phyloP scores from a whole-genome alignment of 2,329 filamentous ascomycete species.

The Diaporthe eres region DNA sequence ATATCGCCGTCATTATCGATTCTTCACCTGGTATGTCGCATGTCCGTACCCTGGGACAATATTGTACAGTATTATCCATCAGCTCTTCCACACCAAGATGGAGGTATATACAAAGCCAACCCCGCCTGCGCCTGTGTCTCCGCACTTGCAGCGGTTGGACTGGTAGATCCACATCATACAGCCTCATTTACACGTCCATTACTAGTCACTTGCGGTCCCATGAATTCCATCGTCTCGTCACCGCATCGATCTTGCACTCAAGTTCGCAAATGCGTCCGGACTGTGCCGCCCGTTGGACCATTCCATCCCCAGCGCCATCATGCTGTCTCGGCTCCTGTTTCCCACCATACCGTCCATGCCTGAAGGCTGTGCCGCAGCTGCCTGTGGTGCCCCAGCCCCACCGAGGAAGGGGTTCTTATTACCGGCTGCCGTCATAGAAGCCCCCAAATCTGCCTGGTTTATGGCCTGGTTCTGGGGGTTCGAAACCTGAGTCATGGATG shows the following conservation, averaged over 20 bases:
- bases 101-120: slow-evolving; percentile 13
- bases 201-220: slow-evolving; percentile 1
- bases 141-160: slow-evolving; percentile 14
- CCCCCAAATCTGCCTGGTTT: slow-evolving; percentile 47
- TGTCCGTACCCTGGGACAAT: slow-evolving; percentile 1
- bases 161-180: slow-evolving; percentile 9
- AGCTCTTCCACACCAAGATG: slow-evolving; percentile 9
- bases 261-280: slow-evolving; percentile 83
- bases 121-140: slow-evolving; percentile 22
- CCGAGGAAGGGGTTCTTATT: slow-evolving; percentile 72
- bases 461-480: slow-evolving; percentile 50
- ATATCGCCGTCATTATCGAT: slow-evolving; percentile 12
- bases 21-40: neutral
- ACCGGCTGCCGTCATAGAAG: slow-evolving; percentile 45
- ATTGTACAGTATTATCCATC: slow-evolving; percentile 32
- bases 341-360: slow-evolving; percentile 45
- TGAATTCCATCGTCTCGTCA: slow-evolving; percentile 44
- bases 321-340: slow-evolving; percentile 79
- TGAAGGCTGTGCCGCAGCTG: slow-evolving; percentile 44
- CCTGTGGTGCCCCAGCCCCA: slow-evolving; percentile 47
- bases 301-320: slow-evolving; percentile 75
- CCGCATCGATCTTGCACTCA: slow-evolving; percentile 73
- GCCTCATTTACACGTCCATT: slow-evolving; percentile 23
- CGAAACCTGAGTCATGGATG: slow-evolving; percentile 34
- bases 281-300: slow-evolving; percentile 81